phyloP scores from a whole-genome alignment of 495 filamentous ascomycete genomes.

The Aspergillus nanangensis region DNA sequence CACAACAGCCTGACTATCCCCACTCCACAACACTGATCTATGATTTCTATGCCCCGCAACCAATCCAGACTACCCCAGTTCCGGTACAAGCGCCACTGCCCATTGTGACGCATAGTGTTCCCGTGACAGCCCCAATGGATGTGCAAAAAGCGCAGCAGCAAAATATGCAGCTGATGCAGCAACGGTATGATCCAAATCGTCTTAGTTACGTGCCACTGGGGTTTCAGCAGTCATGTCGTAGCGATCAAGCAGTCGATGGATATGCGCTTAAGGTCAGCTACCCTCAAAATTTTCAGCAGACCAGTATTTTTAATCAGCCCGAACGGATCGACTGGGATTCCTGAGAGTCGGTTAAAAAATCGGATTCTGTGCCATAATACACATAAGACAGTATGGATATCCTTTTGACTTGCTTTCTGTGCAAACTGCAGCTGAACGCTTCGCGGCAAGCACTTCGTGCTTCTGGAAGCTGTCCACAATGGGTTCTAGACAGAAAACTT shows the following conservation, averaged over 20 bases:
- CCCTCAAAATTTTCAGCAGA: slow-evolving; percentile 32
- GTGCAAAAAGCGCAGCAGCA: slow-evolving; percentile 33
- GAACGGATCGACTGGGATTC: slow-evolving; percentile 46
- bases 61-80: slow-evolving; percentile 28
- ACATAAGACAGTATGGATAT: too few relatives aligned
- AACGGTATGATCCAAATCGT: slow-evolving; percentile 34
- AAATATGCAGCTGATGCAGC: slow-evolving; percentile 35
- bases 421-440: too few relatives aligned
- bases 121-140: slow-evolving; percentile 29
- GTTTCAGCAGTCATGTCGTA: slow-evolving; percentile 28
- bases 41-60: slow-evolving; percentile 35
- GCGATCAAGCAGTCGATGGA: slow-evolving; percentile 26
- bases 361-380: too few relatives aligned
- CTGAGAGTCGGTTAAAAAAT: slow-evolving; percentile 45
- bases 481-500: too few relatives aligned
- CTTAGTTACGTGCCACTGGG: slow-evolving; percentile 33
- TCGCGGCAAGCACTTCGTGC: too few relatives aligned
- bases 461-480: too few relatives aligned
- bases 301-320: slow-evolving; percentile 37
- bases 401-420: too few relatives aligned
- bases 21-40: slow-evolving; percentile 31
- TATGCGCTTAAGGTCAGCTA: slow-evolving; percentile 37
- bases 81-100: slow-evolving; percentile 25
- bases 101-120: slow-evolving; percentile 27
- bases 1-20: slow-evolving; percentile 36